Evolutionary conservation across 805 yeast genomes (phyloP).

Genomic region (Barnettozyma pratensis): DNA sequence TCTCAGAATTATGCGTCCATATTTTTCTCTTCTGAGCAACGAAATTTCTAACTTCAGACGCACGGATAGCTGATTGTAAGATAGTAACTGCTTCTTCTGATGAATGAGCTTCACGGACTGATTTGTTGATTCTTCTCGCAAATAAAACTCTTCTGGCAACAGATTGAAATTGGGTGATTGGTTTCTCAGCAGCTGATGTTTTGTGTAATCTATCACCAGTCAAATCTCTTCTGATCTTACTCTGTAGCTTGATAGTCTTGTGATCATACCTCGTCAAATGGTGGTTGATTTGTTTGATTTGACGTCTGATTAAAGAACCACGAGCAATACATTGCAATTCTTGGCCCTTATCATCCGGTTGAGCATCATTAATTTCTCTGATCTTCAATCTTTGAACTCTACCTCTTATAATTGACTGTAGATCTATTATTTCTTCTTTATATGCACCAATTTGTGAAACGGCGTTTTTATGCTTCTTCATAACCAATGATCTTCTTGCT

Average conservation of each 20-base stretch:
- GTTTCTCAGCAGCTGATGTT: slow-evolving; percentile 7
- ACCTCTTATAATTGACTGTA: slow-evolving; percentile 36
- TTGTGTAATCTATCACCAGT: slow-evolving; percentile 1
- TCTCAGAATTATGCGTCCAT: not conserved
- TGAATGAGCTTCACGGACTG: slow-evolving; percentile 19
- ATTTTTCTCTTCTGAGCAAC: not conserved
- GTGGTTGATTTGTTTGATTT: slow-evolving; percentile 11
- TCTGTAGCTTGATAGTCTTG: slow-evolving; percentile 15
- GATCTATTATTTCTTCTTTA: slow-evolving; percentile 18
- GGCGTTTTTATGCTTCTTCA: slow-evolving; percentile 24
- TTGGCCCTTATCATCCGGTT: slow-evolving; percentile 9
- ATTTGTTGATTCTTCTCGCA: slow-evolving; percentile 19
- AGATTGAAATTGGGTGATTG: slow-evolving; percentile 32
- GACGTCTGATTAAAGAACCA: slow-evolving; percentile 31
- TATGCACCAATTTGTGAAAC: slow-evolving; percentile 21
- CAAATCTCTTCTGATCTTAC: slow-evolving; percentile 14
- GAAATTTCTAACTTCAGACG: slow-evolving; percentile 12
- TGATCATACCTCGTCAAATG: slow-evolving; percentile 15
- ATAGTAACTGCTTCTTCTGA: slow-evolving; percentile 25
- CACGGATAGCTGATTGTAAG: slow-evolving; percentile 38
- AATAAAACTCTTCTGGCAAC: slow-evolving; percentile 29
- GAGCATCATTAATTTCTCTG: slow-evolving; percentile 5
- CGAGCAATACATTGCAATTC: slow-evolving; percentile 41
- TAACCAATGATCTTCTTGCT: slow-evolving; percentile 43
- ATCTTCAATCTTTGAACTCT: slow-evolving; percentile 15